Conservation (phyloP, 2,329 filamentous ascomycete species). For the Penicillium sp. region DNA sequence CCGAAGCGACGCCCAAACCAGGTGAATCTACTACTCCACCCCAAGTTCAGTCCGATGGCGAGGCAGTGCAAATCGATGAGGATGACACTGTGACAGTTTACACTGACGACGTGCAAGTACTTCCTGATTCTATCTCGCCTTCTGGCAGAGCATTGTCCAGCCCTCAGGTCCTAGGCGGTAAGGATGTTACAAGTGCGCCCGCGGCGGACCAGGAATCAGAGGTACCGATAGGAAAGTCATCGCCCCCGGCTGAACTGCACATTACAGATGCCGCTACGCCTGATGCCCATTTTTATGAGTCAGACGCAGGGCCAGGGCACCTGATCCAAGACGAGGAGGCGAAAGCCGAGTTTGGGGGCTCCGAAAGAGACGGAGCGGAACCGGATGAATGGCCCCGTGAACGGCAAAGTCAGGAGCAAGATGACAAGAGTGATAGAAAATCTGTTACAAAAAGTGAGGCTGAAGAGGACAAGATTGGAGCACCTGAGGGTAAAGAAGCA, state of each 20-base stretch:
- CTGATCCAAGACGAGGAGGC: neutral
- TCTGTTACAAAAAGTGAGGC: neutral
- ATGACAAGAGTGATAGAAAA: neutral
- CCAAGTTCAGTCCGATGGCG: neutral
- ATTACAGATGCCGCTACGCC: neutral
- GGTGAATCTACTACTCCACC: constrained; percentile 3
- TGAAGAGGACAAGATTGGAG: constrained; percentile 22
- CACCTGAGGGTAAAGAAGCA: constrained; percentile 41
- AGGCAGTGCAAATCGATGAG: neutral
- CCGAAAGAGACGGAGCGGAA: neutral
- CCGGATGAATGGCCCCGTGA: constrained; percentile 21
- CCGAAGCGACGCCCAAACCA: neutral
- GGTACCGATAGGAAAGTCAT: neutral
- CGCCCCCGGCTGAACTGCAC: neutral
- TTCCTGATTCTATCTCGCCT: constrained; percentile 3
- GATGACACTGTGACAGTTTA: constrained; percentile 6
- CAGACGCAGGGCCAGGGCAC: neutral
- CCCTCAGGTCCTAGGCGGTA: neutral
- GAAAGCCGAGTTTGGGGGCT: neutral
- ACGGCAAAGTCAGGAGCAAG: neutral
- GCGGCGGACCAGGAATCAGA: neutral
- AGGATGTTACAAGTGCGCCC: neutral
- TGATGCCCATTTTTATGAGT: neutral
- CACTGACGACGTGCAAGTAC: constrained; percentile 6
- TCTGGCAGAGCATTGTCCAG: neutral